Base-by-base conservation (phyloP, 2,329 filamentous ascomycete genomes). In the Rhinocladiella mackenziei region DNA sequence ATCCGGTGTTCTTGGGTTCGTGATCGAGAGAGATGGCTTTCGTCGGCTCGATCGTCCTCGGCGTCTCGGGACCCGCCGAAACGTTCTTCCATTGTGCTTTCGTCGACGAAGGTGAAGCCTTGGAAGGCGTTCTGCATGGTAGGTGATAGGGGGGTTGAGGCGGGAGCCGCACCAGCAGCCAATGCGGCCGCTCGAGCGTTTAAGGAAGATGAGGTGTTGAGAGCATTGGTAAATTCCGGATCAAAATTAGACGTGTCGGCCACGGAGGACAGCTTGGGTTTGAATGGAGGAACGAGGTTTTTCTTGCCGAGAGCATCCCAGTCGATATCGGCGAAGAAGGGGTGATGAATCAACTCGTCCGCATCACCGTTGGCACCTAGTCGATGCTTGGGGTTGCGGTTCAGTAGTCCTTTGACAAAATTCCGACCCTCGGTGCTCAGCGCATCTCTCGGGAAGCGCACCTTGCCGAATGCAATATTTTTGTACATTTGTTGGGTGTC, bases 401-500 rank as follows among this genome's bases (percentile, higher is more conserved):
- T 98, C 43, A 98, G 78, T 51, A 98, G 72, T 14, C 92, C 92
- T 73, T 98, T 98, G 62, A 98, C 92, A 60, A 98, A 98, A 67
- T 95, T 97, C 47, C 92, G 81, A 47, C 92, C 92, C 66, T 98
- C 92, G 29, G 89, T 84, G 50, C 89, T 96, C 22, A 98, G 73
- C 1, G 92, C 94, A 65, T 98, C 92, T 55, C 89, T 80, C 5
- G 92, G 92, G 65, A 98, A 98, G 50, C 92, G 79, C 45, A 98
- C 92, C 65, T 98, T 98, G 63, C 92, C 92, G 62, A 98, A 98
- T 0, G 92, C 92, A 63, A 98, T 98, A 71, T 98, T 98, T 75
- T 98, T 98, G 74, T 98, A 98, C 92, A 98, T 98, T 66, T 98
- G 92, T 67, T 98, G 92, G 0, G 92, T 98, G 62, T 98, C 92